Conservation (phyloP, 176 grass and related monocot genomes). For the Zoysia pacifica region DNA sequence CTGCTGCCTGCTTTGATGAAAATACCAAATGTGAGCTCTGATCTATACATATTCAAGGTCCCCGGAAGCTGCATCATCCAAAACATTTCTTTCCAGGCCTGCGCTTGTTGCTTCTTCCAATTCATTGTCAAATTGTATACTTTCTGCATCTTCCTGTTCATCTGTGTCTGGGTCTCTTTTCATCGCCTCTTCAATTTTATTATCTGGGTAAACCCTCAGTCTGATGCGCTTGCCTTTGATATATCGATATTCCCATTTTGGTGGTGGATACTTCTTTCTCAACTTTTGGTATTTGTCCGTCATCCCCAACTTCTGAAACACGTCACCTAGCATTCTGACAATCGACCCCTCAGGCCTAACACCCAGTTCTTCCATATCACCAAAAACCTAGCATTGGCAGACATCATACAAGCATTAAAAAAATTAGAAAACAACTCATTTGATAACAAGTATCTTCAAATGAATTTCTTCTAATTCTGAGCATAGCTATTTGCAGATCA, state of each 20-base stretch:
- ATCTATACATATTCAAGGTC: conserved; percentile 47
- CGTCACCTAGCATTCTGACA: conserved; percentile 73
- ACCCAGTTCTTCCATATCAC: conserved; percentile 96
- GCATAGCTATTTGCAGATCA: neutral
- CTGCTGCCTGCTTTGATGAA: neutral
- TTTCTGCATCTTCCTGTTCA: conserved; percentile 32
- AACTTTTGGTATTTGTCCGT: conserved; percentile 85
- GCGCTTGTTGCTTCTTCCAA: conserved; percentile 34
- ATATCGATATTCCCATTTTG: conserved; percentile 81
- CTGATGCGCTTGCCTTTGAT: conserved; percentile 84
- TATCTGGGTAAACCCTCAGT: conserved; percentile 57
- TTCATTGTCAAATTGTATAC: conserved; percentile 15
- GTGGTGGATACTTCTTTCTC: conserved; percentile 81
- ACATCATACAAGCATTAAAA: conserved; percentile 8
- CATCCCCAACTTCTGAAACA: conserved; percentile 86
- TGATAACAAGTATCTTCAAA: neutral
- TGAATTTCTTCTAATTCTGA: neutral
- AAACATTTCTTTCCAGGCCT: conserved; percentile 39
- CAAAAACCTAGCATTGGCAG: conserved; percentile 60
- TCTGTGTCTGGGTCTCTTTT: neutral
- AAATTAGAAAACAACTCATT: neutral
- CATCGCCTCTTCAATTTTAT: conserved; percentile 27
- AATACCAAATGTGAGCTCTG: conserved; percentile 9
- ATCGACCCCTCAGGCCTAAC: conserved; percentile 81
- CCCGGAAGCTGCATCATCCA: conserved; percentile 43